Base-by-base conservation (phyloP, 2,329 filamentous ascomycete species). In the Colletotrichum echinochloae region DNA sequence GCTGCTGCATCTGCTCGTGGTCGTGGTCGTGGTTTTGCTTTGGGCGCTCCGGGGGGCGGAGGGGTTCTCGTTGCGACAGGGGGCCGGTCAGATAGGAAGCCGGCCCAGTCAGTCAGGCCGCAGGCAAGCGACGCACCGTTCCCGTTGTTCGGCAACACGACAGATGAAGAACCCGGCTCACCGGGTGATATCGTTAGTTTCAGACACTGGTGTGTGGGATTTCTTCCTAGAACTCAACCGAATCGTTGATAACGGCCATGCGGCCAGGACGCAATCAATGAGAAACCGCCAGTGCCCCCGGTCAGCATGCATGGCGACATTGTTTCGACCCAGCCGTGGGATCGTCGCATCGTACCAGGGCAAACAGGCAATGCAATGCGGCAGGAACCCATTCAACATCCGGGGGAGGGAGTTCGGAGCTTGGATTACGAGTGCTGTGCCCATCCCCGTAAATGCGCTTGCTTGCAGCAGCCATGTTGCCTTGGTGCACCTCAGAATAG, bases 101-200 rank as follows among this genome's bases (percentile, higher is more conserved):
- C 41, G 39, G 16, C 39, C 14, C 26, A 16, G 49, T 33, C 39
- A 41, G 39, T 41, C 39, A 20, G 37, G 33, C 26, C 57, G 12
- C 56, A 48, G 57, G 28, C 30, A 30, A n/a, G 26, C 55, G 46
- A 44, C 26, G 41, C 35, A 44, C 23, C 20, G 18, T 54, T 7
- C 30, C 30, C 51, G 5, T 54, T 35, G 30, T 54, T 35, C 20
- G 51, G 51, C 28, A n/a, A 54, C 51, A 35, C 30, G 9, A 35
- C 18, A 49, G 20, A 23, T 46, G 44, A 30, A 59, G 60, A 51
- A 20, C 26, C 26, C 41, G 56, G 56, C 67, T 66, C 67, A 59
- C 67, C 51, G 64, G 67, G 67, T 70, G 67, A 70, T 70, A 70
- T 70, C 56, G 63, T 57, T 62, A 49, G 67, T 70, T 70, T 70